These are phyloP conservation scores for Euphorbia pulcherrima DNA, from an alignment of 345 rosid species.

Conservation along the genomic window DNA sequence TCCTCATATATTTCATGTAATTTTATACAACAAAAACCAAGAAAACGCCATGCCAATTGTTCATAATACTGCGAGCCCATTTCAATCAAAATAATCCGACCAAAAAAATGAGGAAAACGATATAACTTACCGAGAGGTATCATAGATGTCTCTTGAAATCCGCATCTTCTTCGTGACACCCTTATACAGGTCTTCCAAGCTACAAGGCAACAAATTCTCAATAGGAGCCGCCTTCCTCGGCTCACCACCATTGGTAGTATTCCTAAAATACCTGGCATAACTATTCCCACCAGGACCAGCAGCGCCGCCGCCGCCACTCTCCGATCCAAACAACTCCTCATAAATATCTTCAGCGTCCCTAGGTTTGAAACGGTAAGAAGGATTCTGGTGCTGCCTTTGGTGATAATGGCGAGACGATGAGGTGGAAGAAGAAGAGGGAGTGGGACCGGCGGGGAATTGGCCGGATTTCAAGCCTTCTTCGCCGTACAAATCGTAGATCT, in stretches of 20 bases:
- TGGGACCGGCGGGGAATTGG: conserved; percentile 46
- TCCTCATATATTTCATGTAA: not conserved
- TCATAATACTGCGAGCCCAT: not conserved
- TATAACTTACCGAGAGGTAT: conserved; percentile 53
- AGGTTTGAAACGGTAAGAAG: conserved; percentile 16
- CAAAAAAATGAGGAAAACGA: not conserved
- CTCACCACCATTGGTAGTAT: conserved; percentile 28
- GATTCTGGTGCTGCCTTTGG: conserved; percentile 16
- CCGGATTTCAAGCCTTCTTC: conserved; percentile 87
- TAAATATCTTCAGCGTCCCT: conserved; percentile 70
- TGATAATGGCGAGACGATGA: conserved; percentile 9
- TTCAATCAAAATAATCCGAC: not conserved
- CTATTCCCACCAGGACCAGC: conserved; percentile 20
- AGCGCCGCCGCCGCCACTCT: conserved; percentile 29
- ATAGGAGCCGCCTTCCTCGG: conserved; percentile 48
- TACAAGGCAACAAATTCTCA: conserved; percentile 65
- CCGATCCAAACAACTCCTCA: conserved; percentile 74
- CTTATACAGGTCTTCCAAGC: conserved; percentile 80
- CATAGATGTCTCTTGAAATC: conserved; percentile 51
- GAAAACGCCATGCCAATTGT: not conserved
- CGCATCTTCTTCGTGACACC: conserved; percentile 79
- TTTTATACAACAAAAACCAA: not conserved
- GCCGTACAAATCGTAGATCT: conserved; percentile 91
- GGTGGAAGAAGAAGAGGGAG: conserved; percentile 22
- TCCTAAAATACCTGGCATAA: conserved; percentile 34